Base-by-base conservation (phyloP, 495 filamentous ascomycete species). In the Cercophora samala region DNA sequence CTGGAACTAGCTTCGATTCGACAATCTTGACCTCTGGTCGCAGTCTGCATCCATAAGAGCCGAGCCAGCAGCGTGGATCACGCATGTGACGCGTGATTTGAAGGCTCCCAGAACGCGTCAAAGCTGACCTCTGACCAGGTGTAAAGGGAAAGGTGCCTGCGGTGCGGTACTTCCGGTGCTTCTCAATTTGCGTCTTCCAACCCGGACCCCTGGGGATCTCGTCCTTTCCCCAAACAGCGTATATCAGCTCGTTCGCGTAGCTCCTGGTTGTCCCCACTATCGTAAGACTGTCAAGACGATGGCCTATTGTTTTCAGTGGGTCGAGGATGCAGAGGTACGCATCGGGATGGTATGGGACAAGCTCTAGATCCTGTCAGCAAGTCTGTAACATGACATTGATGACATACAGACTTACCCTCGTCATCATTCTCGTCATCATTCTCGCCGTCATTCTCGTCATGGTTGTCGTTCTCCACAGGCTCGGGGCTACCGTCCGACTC, bases 211-310 rank as follows among this genome's bases (percentile, higher is more conserved):
- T 51, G 11, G 21, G 24, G 3, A 62, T 61, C 17, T 58, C 21
- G 26, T 69, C 67, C 6, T 66, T 60, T 8, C 69, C 69, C 61
- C 63, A 74, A 9, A 75, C 37, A 5, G 62, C 65, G 17, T 58
- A 24, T 25, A 74, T 54, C 18, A 77, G 37, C 13, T 65, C 58
- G 29, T 46, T 51, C 1, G 73, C 60, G 19, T 72, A 76, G 18
- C 6, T 25, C 22, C 71, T 69, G 52, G 53, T 64, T 37, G 70
- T 64, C 21, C 74, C 76, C 11, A 68, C 67, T 0, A 78, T 66
- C 62, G 70, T 70, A 13, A 74, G 53, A 26, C 55, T 63, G 25
- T 67, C 68, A 25, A 76, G 63, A 22, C 68, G 54, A 22, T 64
- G 64, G 18, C 60, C 58, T 15, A 78, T 71, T 4, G 26, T 32